These are phyloP conservation scores for Mycena filopes DNA, from an alignment of 768 basidiomycete species.

Conservation along the genomic window DNA sequence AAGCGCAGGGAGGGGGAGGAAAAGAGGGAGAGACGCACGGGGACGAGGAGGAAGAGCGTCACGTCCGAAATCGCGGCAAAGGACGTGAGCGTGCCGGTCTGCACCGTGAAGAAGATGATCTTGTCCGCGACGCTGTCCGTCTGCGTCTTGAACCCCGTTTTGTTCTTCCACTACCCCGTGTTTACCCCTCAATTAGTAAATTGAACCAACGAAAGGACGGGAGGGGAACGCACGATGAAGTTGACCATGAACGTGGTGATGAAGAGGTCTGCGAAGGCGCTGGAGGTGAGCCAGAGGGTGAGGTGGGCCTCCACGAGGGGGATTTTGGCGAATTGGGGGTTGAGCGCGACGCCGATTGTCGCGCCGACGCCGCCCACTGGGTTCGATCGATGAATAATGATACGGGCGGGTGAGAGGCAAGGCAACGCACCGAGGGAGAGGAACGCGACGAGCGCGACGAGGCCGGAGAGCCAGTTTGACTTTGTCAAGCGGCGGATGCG, in stretches of 20 bases:
- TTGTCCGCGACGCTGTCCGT: constrained; percentile 33
- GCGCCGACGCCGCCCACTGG: constrained; percentile 25
- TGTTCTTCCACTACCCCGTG: constrained; percentile 26
- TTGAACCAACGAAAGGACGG: too few species aligned
- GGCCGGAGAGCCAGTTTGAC: constrained; percentile 6
- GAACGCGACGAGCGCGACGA: constrained; percentile 25
- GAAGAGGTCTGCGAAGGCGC: constrained; percentile 31
- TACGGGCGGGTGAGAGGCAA: background rate
- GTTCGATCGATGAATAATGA: background rate
- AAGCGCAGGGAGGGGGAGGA: too few species aligned
- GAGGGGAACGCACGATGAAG: constrained; percentile 24
- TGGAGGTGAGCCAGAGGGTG: constrained; percentile 28
- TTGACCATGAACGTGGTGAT: constrained; percentile 31
- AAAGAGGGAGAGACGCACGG: too few species aligned
- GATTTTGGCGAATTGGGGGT: constrained; percentile 1
- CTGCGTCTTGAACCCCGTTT: constrained; percentile 30
- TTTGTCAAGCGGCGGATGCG: constrained; percentile 25
- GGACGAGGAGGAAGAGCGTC: constrained; percentile 17
- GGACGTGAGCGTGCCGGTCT: constrained; percentile 29
- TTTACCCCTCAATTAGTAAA: too few species aligned
- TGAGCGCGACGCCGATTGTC: background rate
- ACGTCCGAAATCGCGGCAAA: constrained; percentile 31
- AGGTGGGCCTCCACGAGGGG: background rate
- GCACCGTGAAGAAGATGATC: constrained; percentile 32
- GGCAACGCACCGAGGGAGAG: constrained; percentile 16